Base-by-base conservation (phyloP, 1,139 yeast species). In the Barnettozyma hawaiiensis region DNA sequence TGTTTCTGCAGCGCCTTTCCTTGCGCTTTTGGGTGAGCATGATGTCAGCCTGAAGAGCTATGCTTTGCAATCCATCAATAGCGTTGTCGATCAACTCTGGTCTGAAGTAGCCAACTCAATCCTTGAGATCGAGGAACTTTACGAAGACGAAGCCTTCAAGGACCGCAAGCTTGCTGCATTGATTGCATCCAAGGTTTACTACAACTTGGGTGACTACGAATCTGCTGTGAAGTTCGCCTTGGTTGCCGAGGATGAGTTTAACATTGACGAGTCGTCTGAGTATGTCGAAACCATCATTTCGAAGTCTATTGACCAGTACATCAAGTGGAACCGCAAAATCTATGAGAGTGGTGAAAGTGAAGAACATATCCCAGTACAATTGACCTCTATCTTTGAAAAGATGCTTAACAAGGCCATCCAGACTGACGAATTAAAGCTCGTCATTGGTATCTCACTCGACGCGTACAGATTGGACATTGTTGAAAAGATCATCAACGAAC, bases 41-140 rank as follows among this genome's bases (percentile, higher is more conserved):
- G 97, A 92, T 62, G 67, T 75, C 41, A 67, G 76, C 44, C 77
- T 94, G 53, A 92, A 89, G 64, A 71, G 83, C 28, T 85, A 87
- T 62, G 98, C 98, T 15, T 74, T 92, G 59, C 71, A 81, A 48
- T 82, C 95, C 24, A 77, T 92, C 54, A 85, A 89, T 61, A 76
- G 71, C 31, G 76, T 85, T 45, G 96, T 89, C 44, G 96, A 89
- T 67, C 90, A 86, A 63, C 73, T 87, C 52, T 92, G 99, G 99
- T 90, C 97, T 3, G 98, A 92, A 69, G 85, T 94, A 47, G 96
- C 98, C 48, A 94, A 92, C 65, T 81, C 77, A 60, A 78, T 92
- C 52, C 71, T 86, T 37, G 92, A 85, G 48, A 71, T 87, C 59
- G 98, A 92, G 67, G 96, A 87, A 51, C 71, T 92, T 43, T 89